Evolutionary conservation across 176 grass and related monocot species (phyloP).

Genomic region (Oryza australiensis): DNA sequence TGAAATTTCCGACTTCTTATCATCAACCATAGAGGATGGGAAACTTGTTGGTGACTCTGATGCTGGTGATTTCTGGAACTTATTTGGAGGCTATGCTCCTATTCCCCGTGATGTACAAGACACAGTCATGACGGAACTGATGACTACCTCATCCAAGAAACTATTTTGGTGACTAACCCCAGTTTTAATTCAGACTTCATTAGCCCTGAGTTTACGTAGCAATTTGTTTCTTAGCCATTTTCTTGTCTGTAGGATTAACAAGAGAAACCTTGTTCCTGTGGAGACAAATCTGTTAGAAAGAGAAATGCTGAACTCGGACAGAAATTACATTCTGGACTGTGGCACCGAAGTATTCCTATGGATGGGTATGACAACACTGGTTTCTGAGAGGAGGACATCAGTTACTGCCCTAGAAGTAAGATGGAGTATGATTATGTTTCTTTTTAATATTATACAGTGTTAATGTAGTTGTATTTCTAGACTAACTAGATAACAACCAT

Average conservation of each 20-base stretch:
- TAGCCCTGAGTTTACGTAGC: slow-evolving; percentile 6
- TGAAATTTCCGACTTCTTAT: neutral
- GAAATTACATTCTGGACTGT: slow-evolving; percentile 80
- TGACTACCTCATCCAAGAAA: slow-evolving; percentile 30
- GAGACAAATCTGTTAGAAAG: slow-evolving; percentile 57
- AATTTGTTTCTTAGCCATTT: slow-evolving; percentile 33
- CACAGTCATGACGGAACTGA: slow-evolving; percentile 5
- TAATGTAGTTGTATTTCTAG: neutral
- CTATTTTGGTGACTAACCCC: slow-evolving; percentile 56
- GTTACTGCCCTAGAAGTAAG: slow-evolving; percentile 69
- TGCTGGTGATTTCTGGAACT: slow-evolving; percentile 81
- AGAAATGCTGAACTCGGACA: slow-evolving; percentile 68
- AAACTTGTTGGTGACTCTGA: slow-evolving; percentile 76
- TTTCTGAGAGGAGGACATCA: slow-evolving; percentile 69
- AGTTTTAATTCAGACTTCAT: slow-evolving; percentile 30
- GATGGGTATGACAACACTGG: slow-evolving; percentile 74
- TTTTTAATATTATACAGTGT: slow-evolving; percentile 4
- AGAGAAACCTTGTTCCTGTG: slow-evolving; percentile 48
- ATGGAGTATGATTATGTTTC: slow-evolving; percentile 10
- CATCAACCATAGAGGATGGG: slow-evolving; percentile 60
- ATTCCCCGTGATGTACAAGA: slow-evolving; percentile 57
- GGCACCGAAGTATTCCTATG: slow-evolving; percentile 71
- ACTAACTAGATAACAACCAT: neutral
- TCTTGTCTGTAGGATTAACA: slow-evolving; percentile 67
- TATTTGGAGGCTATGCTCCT: slow-evolving; percentile 79